phyloP scores from a whole-genome alignment of 2,329 filamentous ascomycete genomes.

The Metarhizium rileyi region DNA sequence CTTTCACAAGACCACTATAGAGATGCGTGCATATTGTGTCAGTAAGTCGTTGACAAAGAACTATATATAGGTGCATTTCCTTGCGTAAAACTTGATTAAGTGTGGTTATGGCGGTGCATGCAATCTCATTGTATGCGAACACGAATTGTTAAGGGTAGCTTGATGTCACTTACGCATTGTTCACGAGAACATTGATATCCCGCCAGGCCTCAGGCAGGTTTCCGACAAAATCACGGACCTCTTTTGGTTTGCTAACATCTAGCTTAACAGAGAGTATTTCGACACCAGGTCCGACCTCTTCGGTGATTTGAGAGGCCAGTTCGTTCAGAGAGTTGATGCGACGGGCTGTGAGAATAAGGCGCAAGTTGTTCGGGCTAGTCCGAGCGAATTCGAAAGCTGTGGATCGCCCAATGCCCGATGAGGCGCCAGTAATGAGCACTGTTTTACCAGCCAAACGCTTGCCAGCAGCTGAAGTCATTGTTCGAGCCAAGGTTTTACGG shows the following conservation, averaged over 20 bases:
- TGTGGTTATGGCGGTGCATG: background rate
- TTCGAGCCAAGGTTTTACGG: background rate
- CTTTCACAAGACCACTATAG: slow-evolving; percentile 73
- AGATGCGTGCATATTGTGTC: background rate
- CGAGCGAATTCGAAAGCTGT: slow-evolving; percentile 89
- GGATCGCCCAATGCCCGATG: slow-evolving; percentile 77
- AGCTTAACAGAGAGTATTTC: slow-evolving; percentile 75
- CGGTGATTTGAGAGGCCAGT: slow-evolving; percentile 65
- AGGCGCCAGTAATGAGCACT: slow-evolving; percentile 82
- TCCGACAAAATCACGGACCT: slow-evolving; percentile 63
- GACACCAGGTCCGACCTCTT: slow-evolving; percentile 69
- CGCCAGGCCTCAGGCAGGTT: slow-evolving; percentile 72
- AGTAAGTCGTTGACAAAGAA: background rate
- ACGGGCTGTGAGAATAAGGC: slow-evolving; percentile 81
- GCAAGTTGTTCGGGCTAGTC: slow-evolving; percentile 68
- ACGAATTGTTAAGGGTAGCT: background rate
- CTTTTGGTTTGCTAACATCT: slow-evolving; percentile 72
- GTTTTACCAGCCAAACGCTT: slow-evolving; percentile 92
- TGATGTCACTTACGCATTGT: slow-evolving; percentile 68
- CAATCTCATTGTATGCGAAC: background rate
- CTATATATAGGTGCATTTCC: background rate
- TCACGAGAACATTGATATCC: slow-evolving; percentile 81
- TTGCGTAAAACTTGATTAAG: background rate
- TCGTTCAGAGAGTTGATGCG: slow-evolving; percentile 69
- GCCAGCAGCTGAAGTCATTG: slow-evolving; percentile 46